A percentile compares a stretch with the other conserved stretches of the same genome.
These are phyloP conservation scores for Lathyrus tuberosus DNA, from an alignment of 306 rosid species.

Conservation along the genomic window DNA sequence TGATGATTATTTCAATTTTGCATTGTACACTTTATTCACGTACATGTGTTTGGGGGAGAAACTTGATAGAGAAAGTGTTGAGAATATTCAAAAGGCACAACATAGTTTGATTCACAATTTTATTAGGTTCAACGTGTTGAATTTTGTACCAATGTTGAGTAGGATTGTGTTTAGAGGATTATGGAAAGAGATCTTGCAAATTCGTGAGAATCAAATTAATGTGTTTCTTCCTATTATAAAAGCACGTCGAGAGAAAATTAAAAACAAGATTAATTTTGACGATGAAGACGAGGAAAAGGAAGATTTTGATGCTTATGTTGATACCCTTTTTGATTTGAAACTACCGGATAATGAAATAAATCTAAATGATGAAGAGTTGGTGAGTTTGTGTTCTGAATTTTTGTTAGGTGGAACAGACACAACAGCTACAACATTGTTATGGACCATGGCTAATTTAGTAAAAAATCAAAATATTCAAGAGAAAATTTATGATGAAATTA, in stretches of 20 bases:
- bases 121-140: slow-evolving; percentile 50
- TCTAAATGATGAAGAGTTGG: slow-evolving; percentile 47
- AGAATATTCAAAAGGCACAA: slow-evolving; percentile 37
- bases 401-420: slow-evolving; percentile 62
- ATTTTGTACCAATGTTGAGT: slow-evolving; percentile 46
- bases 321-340: slow-evolving; percentile 50
- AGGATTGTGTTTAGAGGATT: slow-evolving; percentile 47
- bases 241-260: slow-evolving; percentile 42
- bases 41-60: slow-evolving; percentile 53
- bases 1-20: slow-evolving; percentile 37
- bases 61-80: slow-evolving; percentile 31
- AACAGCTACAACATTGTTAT: slow-evolving; percentile 46
- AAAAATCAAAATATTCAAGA: slow-evolving; percentile 53
- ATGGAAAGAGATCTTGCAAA: slow-evolving; percentile 47
- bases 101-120: slow-evolving; percentile 37
- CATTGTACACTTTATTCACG: slow-evolving; percentile 42
- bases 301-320: slow-evolving; percentile 47
- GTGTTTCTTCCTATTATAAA: slow-evolving; percentile 51
- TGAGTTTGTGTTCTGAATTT: slow-evolving; percentile 55
- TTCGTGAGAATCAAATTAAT: slow-evolving; percentile 41
- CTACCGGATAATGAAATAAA: slow-evolving; percentile 39
- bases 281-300: not conserved
- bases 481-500: slow-evolving; percentile 48
- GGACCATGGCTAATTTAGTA: slow-evolving; percentile 63
- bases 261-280: not conserved